Percentiles rank a stretch among this genome's conserved stretches.
Evolutionary conservation across 148 eudicot genomes (phyloP).

Genomic region (Rhododendron ovatum): DNA sequence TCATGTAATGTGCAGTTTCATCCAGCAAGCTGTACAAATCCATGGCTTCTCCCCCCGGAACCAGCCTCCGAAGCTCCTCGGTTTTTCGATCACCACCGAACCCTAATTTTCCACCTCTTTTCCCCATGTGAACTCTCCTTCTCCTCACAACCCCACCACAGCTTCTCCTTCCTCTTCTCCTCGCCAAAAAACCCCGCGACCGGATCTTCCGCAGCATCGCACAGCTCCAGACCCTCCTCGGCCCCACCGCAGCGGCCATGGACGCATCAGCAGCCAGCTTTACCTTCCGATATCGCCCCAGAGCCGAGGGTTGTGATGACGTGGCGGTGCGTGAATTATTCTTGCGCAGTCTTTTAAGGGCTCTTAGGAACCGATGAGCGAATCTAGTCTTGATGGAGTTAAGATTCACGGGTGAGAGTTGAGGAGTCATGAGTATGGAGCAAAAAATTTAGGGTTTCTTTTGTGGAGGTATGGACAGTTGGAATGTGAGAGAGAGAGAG

Average conservation of each 20-base stretch:
- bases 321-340: conserved; percentile 3
- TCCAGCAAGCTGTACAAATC: conserved; percentile 46
- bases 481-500: conserved; percentile 8
- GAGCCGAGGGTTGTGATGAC: background rate
- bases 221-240: conserved; percentile 64
- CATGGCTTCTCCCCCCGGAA: conserved; percentile 80
- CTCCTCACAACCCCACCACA: background rate
- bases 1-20: conserved; percentile 77
- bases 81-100: background rate
- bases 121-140: background rate
- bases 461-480: background rate
- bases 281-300: conserved; percentile 22
- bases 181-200: background rate
- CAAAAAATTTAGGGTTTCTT: conserved; percentile 1
- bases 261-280: conserved; percentile 57
- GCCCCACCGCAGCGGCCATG: conserved; percentile 63
- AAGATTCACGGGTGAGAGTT: conserved; percentile 17
- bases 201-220: conserved; percentile 40
- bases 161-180: conserved; percentile 12
- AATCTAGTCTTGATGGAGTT: conserved; percentile 46
- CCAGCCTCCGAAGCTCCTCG: conserved; percentile 45
- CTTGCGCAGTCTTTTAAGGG: conserved; percentile 42
- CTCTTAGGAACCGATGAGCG: conserved; percentile 45
- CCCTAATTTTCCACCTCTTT: background rate
- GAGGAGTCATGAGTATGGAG: conserved; percentile 11